Base-by-base conservation (phyloP, 768 basidiomycete genomes). In the Porphyrellus cyaneotinctus region DNA sequence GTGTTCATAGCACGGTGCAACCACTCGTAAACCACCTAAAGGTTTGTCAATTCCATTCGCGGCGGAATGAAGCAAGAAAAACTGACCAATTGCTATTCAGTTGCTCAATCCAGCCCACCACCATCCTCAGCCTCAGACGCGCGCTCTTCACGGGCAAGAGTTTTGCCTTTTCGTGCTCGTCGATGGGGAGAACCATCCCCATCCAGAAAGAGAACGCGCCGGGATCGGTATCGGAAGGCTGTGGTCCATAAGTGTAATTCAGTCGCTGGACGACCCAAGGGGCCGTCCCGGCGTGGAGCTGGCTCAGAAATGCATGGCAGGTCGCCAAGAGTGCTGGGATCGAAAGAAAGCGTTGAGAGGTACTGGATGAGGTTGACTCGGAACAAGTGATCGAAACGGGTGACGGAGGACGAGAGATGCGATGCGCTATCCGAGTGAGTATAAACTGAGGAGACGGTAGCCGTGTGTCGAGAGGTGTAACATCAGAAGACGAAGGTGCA, bases 211-310 rank as follows among this genome's bases (percentile, higher is more conserved):
- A 82, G 68, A 95, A 93, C 22, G 78, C 72, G 24, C 78, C 78
- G 0, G 85, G 80, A 67, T 92, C 86, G 13, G 53, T 62, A 22
- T 74, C 65, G 6, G 69, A 61, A 1, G 93, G 93, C 76, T 89
- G 87, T 6, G 78, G 73, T 3, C 91, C 91, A 64, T 88, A 88
- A 0, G 85, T 83, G 61, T 79, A 81, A 63, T 88, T 83, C 39
- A 97, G 77, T 43, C 91, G 81, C 63, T 97, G 91, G 2, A 91
- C 84, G 32, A 97, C 85, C 95, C 95, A 97, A 12, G 95, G 95
- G 1, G 92, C 90, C 1, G 83, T 85, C 15, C 91, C 90, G 3
- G 73, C 73, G 51, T 79, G 69, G 11, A 88, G 72, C 56, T 84
- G 81, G 23, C 75, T 73, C 52, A 88, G 71, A 62, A 89, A 89